phyloP scores from a whole-genome alignment of 2,329 filamentous ascomycete genomes.

The Arachnomyces sp. region DNA sequence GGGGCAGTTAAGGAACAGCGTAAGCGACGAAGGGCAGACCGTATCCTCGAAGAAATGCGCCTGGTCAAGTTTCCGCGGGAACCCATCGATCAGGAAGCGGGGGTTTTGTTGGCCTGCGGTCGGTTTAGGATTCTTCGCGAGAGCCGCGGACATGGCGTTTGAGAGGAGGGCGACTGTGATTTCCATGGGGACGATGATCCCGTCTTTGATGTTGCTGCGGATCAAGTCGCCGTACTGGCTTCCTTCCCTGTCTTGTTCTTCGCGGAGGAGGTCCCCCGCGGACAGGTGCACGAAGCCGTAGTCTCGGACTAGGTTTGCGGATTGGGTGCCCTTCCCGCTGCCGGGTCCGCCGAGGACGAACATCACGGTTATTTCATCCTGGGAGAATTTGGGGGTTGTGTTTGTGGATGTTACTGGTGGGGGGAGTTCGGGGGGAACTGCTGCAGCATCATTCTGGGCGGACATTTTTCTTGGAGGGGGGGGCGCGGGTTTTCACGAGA shows the following conservation, averaged over 20 bases:
- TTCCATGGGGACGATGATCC: conserved; percentile 97
- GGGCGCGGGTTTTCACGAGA: conserved; percentile 43
- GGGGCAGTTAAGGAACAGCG: conserved; percentile 89
- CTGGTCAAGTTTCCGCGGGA: conserved; percentile 96
- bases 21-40: conserved; percentile 74
- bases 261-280: conserved; percentile 85
- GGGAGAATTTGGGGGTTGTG: conserved; percentile 59
- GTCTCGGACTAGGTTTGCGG: conserved; percentile 73
- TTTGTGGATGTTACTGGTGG: conserved; percentile 46
- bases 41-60: conserved; percentile 85
- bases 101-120: conserved; percentile 42
- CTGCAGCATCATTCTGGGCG: conserved; percentile 7
- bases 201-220: conserved; percentile 85
- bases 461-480: conserved; percentile 12
- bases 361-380: conserved; percentile 73
- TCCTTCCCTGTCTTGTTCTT: conserved; percentile 80
- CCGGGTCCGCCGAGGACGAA: conserved; percentile 95
- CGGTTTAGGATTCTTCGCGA: conserved; percentile 42
- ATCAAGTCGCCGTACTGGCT: conserved; percentile 90
- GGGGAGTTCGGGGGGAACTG: conserved; percentile 25
- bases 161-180: conserved; percentile 89
- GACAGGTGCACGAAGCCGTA: conserved; percentile 91
- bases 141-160: conserved; percentile 74
- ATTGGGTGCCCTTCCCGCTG: conserved; percentile 94
- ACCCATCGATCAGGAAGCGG: conserved; percentile 72